Base-by-base conservation (phyloP, 192 early-diverging fungal genomes). In the Mortierella claussenii region DNA sequence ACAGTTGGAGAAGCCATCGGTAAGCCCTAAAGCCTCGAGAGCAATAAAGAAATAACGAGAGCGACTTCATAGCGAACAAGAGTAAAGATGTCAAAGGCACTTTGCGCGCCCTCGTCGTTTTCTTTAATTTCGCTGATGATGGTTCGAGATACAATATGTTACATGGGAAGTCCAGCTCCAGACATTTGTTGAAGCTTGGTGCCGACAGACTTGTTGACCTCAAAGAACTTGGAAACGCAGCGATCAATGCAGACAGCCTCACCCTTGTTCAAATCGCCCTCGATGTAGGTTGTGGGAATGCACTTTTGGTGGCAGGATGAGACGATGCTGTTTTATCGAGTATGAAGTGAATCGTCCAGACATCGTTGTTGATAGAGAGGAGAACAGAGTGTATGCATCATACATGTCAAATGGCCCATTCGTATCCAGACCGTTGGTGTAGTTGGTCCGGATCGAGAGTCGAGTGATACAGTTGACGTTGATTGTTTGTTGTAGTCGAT, bases 161-260 rank as follows among this genome's bases (percentile, higher is more conserved):
- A 74, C 70, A 65, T 65, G 40, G 55, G 61, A 60, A 65, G 62
- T 28, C 70, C 70, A 4, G 70, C 70, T 52, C 70, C 70, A 36
- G 70, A 74, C 62, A 74, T 73, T 52, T 92, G 82, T 55, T 90
- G 83, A 64, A 95, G 83, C 80, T 92, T 92, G 71, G 90, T 84
- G 31, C 90, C 89, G 59, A 94, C 81, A 33, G 88, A 83, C 65
- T 83, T 86, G 68, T 93, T 91, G 60, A 95, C 88, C 52, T 90
- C 90, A 79, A 95, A 90, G 80, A 90, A 97, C 82, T 97, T 97
- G 30, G 89, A 78, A 8, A 93, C 92, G 54, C 95, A 97, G 44
- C 95, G 91, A 73, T 97, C 95, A 40, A 92, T 84, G 76, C 95
- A 97, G 26, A 95, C 92, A 10, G 89, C 88, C 81, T 97, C 95